These are phyloP conservation scores for Fusarium brachygibbosum DNA, from an alignment of 2,329 filamentous ascomycete genomes.

Conservation along the genomic window DNA sequence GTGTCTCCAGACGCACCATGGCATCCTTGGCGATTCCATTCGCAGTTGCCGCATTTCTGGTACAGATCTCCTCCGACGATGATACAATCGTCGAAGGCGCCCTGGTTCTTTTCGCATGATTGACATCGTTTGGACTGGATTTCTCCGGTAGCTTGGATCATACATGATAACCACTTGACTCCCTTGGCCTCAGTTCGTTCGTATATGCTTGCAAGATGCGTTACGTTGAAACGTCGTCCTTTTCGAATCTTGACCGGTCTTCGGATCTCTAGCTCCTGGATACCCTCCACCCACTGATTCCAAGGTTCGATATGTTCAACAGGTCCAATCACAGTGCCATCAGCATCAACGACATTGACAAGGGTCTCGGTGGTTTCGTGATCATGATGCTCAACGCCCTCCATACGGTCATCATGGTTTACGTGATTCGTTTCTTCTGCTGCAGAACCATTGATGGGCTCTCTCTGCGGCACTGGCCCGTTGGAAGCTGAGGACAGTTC, in stretches of 20 bases:
- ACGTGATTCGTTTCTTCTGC: neutral
- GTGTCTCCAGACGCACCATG: slow-evolving; percentile 50
- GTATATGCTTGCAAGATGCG: slow-evolving; percentile 58
- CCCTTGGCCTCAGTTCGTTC: slow-evolving; percentile 58
- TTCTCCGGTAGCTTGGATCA: slow-evolving; percentile 65
- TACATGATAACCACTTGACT: slow-evolving; percentile 62
- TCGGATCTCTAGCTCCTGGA: slow-evolving; percentile 56
- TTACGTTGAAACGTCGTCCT: slow-evolving; percentile 57
- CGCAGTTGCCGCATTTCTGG: slow-evolving; percentile 65
- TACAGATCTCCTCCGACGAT: slow-evolving; percentile 59
- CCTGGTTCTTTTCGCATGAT: slow-evolving; percentile 59
- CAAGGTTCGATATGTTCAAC: slow-evolving; percentile 55
- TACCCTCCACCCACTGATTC: slow-evolving; percentile 58
- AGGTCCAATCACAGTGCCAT: slow-evolving; percentile 56
- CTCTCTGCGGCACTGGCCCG: slow-evolving; percentile 15
- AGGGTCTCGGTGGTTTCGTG: slow-evolving; percentile 39
- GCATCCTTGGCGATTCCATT: slow-evolving; percentile 61
- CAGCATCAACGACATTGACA: slow-evolving; percentile 55
- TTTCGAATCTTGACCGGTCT: slow-evolving; percentile 59
- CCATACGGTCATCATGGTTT: slow-evolving; percentile 35
- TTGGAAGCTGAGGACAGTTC: slow-evolving; percentile 26
- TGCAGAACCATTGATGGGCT: slow-evolving; percentile 7
- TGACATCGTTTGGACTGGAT: slow-evolving; percentile 57
- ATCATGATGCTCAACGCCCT: slow-evolving; percentile 38
- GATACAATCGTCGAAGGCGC: slow-evolving; percentile 62